Percentiles rank a stretch among this genome's conserved stretches.
Evolutionary conservation across 164 flowering plant species (phyloP).

Genomic region (Stephania cephalantha): DNA sequence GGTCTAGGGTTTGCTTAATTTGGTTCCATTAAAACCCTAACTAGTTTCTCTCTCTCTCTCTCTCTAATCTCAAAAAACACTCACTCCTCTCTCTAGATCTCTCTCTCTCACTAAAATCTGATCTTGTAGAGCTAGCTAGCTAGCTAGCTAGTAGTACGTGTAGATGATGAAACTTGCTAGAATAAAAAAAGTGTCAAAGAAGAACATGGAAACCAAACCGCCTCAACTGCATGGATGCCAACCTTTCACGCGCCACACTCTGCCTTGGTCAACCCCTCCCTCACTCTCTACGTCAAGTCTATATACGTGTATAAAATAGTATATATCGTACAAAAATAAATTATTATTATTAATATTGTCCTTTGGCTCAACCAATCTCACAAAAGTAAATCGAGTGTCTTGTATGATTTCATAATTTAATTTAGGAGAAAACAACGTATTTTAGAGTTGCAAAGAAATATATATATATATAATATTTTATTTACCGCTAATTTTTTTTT

Average conservation of each 20-base stretch:
- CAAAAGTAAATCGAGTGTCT: no score
- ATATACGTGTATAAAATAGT: no score
- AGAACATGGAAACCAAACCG: slow-evolving; percentile 35
- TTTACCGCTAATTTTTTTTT: no score
- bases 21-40: neutral
- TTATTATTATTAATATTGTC: no score
- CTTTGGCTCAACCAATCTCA: no score
- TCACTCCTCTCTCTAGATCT: neutral
- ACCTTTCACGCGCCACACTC: slow-evolving; percentile 32
- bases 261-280: slow-evolving; percentile 14
- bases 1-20: neutral
- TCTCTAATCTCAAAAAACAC: slow-evolving; percentile 1
- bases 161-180: neutral
- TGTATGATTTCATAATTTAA: no score
- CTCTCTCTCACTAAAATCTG: neutral
- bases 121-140: neutral
- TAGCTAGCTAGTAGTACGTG: neutral
- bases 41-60: slow-evolving; percentile 3
- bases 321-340: no score
- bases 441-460: no score
- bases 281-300: neutral
- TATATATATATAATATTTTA: no score
- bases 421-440: no score
- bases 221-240: slow-evolving; percentile 38
- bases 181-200: slow-evolving; percentile 30